Percentiles rank a stretch among this genome's conserved stretches.
phyloP scores from a whole-genome alignment of 345 rosid genomes.

The Syzygium jambos region DNA sequence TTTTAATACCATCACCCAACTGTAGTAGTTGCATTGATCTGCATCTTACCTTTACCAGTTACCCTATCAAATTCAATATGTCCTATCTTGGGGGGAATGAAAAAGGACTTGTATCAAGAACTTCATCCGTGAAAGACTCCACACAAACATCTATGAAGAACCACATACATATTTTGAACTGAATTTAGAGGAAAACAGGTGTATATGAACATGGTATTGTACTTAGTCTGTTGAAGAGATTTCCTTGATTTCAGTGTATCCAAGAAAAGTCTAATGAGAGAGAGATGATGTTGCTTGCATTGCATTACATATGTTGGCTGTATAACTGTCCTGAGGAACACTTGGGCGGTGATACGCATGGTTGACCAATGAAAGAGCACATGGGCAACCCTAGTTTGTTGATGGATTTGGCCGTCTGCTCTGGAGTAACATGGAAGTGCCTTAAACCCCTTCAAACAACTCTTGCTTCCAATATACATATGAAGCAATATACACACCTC shows the following conservation, averaged over 20 bases:
- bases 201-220: neutral
- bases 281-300: neutral
- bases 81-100: neutral
- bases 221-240: neutral
- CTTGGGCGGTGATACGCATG: neutral
- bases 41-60: neutral
- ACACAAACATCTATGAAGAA: neutral
- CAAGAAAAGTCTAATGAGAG: neutral
- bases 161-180: neutral
- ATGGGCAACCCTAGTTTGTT: neutral
- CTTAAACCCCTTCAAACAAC: neutral
- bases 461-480: neutral
- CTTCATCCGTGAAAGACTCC: neutral
- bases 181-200: neutral
- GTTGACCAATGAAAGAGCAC: neutral
- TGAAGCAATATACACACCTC: neutral
- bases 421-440: neutral
- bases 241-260: neutral
- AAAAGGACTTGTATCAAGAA: neutral
- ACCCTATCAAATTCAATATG: neutral
- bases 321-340: neutral
- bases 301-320: neutral
- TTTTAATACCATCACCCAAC: neutral
- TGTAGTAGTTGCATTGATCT: neutral
- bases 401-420: neutral